Evolutionary conservation across 768 basidiomycete genomes (phyloP).

Genomic region (Lactarius hatsudake): DNA sequence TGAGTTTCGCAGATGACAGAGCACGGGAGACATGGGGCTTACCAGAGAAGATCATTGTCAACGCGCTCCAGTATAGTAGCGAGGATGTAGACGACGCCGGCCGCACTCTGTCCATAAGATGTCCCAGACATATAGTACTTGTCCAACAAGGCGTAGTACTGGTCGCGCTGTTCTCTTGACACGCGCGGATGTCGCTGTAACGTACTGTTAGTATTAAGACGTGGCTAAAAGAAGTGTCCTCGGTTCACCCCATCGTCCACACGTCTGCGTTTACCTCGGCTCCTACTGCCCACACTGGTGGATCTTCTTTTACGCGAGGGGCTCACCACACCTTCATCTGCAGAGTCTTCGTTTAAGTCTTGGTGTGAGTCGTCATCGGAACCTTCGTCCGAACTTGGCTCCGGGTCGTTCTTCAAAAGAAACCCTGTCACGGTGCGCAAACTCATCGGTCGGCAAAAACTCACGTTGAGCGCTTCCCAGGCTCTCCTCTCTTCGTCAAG

Average conservation of each 20-base stretch:
- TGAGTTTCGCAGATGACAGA: neutral
- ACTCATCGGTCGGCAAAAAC: conserved; percentile 27
- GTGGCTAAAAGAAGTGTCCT: conserved; percentile 19
- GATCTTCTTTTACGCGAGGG: conserved; percentile 53
- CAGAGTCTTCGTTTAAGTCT: conserved; percentile 45
- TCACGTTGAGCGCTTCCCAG: conserved; percentile 81
- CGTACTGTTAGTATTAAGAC: conserved; percentile 2
- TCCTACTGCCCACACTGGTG: conserved; percentile 18
- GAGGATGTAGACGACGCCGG: conserved; percentile 84
- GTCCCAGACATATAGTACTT: conserved; percentile 86
- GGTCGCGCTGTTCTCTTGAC: conserved; percentile 65
- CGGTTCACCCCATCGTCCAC: conserved; percentile 40
- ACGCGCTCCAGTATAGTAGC: conserved; percentile 88
- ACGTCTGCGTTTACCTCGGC: conserved; percentile 38
- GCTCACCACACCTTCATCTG: conserved; percentile 42
- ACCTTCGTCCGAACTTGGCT: conserved; percentile 62
- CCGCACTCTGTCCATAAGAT: conserved; percentile 85
- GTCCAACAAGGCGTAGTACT: conserved; percentile 61
- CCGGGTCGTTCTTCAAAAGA: conserved; percentile 66
- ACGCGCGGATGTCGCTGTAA: conserved; percentile 52
- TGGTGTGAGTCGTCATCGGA: conserved; percentile 46
- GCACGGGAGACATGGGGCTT: conserved; percentile 25
- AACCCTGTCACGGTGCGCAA: neutral
- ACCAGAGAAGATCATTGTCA: conserved; percentile 95
- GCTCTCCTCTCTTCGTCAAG: conserved; percentile 72